phyloP scores from a whole-genome alignment of 257 asterid genomes.

The Linderniella brevidens region DNA sequence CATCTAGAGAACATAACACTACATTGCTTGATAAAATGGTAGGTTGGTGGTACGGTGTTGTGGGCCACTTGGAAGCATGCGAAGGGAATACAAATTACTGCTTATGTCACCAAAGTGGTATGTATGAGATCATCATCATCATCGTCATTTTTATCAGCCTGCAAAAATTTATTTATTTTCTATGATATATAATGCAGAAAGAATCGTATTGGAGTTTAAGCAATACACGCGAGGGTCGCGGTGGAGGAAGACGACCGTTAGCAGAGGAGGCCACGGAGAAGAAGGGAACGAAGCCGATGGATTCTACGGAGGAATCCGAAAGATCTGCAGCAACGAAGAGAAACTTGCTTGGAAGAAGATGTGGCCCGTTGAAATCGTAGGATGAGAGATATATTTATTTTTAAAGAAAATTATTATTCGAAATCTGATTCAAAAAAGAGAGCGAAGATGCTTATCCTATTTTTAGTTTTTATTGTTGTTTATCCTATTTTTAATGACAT shows the following conservation, averaged over 20 bases:
- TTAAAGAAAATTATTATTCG: no score
- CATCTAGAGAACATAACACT: no score
- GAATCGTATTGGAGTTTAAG: constrained; percentile 56
- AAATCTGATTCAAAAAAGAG: no score
- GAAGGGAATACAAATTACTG: constrained; percentile 49
- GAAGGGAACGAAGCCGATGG: constrained; percentile 75
- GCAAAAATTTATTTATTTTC: background rate
- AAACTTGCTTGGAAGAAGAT: constrained; percentile 52
- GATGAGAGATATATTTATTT: constrained; percentile 11
- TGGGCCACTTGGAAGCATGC: constrained; percentile 84
- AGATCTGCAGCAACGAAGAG: constrained; percentile 32
- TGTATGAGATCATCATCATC: constrained; percentile 20
- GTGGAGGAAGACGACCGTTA: constrained; percentile 48
- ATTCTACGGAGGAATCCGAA: constrained; percentile 68
- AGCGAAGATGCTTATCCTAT: no score
- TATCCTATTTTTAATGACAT: no score
- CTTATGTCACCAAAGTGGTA: constrained; percentile 63
- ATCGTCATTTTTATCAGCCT: background rate
- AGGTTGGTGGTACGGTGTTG: constrained; percentile 99
- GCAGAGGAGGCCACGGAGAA: constrained; percentile 54
- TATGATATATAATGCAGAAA: constrained; percentile 25
- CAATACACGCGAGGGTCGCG: constrained; percentile 72
- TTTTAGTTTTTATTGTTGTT: no score
- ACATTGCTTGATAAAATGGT: constrained; percentile 19
- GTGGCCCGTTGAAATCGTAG: constrained; percentile 56